phyloP scores from a whole-genome alignment of 352 stramenopile genomes.

The Phytophthora colocasiae region DNA sequence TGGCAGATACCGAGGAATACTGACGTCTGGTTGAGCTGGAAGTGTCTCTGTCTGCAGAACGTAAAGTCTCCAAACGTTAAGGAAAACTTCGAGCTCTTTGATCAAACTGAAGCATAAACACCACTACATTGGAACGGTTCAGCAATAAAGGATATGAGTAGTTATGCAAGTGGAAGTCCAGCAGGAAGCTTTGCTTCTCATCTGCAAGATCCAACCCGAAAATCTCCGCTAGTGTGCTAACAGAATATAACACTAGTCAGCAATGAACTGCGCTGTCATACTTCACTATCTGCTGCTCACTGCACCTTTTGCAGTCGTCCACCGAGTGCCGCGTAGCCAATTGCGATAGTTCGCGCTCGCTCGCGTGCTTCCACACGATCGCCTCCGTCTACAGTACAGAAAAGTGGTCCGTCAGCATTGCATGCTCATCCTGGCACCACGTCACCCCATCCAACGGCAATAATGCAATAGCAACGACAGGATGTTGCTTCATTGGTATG shows the following conservation, averaged over 20 bases:
- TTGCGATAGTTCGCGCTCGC: conserved; percentile 42
- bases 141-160: conserved; percentile 67
- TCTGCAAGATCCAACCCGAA: conserved; percentile 53
- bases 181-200: conserved; percentile 51
- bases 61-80: conserved; percentile 38
- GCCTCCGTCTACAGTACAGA: conserved; percentile 49
- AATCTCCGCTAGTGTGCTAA: conserved; percentile 56
- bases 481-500: not conserved
- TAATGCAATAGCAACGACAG: too few species aligned
- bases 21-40: conserved; percentile 64
- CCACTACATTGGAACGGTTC: not conserved
- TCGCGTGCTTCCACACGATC: conserved; percentile 69
- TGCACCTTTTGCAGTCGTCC: conserved; percentile 68
- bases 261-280: not conserved
- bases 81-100: conserved; percentile 5
- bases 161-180: conserved; percentile 67
- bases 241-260: conserved; percentile 5
- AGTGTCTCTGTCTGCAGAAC: conserved; percentile 73
- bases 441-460: not conserved
- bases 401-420: conserved; percentile 9
- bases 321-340: conserved; percentile 51
- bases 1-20: conserved; percentile 75
- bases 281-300: not conserved
- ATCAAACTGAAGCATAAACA: not conserved
- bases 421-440: not conserved